phyloP scores from a whole-genome alignment of 352 stramenopile genomes.

The Pythium aristosporum region DNA sequence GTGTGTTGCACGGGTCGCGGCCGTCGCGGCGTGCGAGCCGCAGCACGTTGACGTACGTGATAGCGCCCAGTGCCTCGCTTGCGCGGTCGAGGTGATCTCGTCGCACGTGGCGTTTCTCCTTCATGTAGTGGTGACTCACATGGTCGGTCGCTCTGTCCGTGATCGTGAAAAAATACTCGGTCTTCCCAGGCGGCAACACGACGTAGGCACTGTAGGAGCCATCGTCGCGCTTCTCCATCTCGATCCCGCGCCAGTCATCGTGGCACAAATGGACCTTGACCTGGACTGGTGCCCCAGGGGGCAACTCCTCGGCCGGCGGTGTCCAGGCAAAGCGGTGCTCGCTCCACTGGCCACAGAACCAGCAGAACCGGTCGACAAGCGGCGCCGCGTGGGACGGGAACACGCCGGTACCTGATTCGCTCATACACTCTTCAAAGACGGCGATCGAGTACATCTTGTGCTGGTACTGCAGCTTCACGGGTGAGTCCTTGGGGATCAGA shows the following conservation, averaged over 20 bases:
- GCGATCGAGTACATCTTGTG: constrained; percentile 80
- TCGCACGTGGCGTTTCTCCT: constrained; percentile 39
- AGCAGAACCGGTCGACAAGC: constrained; percentile 72
- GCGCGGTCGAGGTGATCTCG: constrained; percentile 24
- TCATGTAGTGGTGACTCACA: constrained; percentile 50
- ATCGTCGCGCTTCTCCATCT: constrained; percentile 63
- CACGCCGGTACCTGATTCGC: constrained; percentile 46
- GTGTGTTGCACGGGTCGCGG: constrained; percentile 68
- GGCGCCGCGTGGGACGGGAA: constrained; percentile 49
- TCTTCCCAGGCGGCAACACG: constrained; percentile 68
- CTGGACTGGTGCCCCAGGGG: constrained; percentile 32
- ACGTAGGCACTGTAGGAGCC: constrained; percentile 57
- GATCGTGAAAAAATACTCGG: constrained; percentile 77
- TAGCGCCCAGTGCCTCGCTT: constrained; percentile 26
- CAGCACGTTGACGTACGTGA: constrained; percentile 56
- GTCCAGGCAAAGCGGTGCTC: constrained; percentile 76
- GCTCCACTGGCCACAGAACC: constrained; percentile 75
- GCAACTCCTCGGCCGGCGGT: constrained; percentile 36
- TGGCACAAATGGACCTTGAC: constrained; percentile 64
- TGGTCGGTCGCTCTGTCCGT: constrained; percentile 24
- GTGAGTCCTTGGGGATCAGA: constrained; percentile 49
- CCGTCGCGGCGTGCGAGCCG: constrained; percentile 51
- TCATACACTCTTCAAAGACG: constrained; percentile 69
- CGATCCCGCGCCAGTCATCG: constrained; percentile 66
- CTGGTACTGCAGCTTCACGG: constrained; percentile 50